phyloP scores from a whole-genome alignment of 768 basidiomycete genomes.

The Tylopilus rubrobrunneus region DNA sequence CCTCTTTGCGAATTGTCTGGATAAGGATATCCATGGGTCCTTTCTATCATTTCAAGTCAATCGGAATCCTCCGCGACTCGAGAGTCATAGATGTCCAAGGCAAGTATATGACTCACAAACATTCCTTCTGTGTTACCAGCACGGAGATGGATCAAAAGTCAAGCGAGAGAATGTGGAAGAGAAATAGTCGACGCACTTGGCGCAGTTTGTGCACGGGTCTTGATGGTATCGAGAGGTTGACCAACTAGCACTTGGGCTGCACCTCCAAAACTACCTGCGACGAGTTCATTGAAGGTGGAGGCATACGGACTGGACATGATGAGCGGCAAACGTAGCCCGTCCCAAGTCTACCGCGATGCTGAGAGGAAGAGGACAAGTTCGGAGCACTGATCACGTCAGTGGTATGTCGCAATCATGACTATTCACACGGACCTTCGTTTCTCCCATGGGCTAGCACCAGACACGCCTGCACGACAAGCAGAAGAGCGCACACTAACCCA shows the following conservation, averaged over 20 bases:
- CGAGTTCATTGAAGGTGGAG: conserved; percentile 73
- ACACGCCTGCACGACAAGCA: background rate
- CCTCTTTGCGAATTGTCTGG: conserved; percentile 82
- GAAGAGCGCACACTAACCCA: no score
- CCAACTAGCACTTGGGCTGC: conserved; percentile 95
- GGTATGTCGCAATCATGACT: background rate
- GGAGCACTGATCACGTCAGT: background rate
- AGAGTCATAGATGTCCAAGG: background rate
- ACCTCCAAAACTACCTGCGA: conserved; percentile 89
- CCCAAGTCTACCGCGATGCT: background rate
- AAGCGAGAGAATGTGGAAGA: background rate
- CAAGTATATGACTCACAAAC: conserved; percentile 69
- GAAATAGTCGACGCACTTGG: conserved; percentile 53
- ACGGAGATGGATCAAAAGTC: conserved; percentile 3
- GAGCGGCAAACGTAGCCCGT: background rate
- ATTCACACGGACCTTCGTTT: background rate
- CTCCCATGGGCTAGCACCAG: no score
- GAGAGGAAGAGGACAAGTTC: background rate
- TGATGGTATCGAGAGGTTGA: conserved; percentile 85
- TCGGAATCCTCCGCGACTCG: background rate
- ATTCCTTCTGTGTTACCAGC: conserved; percentile 56
- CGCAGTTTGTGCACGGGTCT: conserved; percentile 84
- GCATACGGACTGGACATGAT: conserved; percentile 30
- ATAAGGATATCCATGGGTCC: conserved; percentile 89
- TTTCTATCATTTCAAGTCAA: conserved; percentile 46